Percentiles rank a stretch among this genome's conserved stretches.
phyloP scores from a whole-genome alignment of 371 early-diverging fungal genomes.

The Mortierella sp. region DNA sequence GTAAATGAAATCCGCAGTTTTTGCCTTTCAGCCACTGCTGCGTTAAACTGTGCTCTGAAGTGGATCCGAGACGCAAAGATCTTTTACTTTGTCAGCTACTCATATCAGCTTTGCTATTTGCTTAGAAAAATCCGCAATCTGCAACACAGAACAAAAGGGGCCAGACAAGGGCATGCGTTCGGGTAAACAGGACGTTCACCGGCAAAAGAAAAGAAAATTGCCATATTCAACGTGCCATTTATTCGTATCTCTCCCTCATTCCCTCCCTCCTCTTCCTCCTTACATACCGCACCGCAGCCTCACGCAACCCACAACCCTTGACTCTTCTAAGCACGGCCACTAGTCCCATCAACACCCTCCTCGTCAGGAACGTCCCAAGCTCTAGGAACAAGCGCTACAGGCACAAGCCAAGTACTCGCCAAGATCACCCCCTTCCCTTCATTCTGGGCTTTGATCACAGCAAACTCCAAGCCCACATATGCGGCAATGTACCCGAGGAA shows the following conservation, averaged over 20 bases:
- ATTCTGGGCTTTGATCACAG: slow-evolving; percentile 56
- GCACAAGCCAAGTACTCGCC: slow-evolving; percentile 55
- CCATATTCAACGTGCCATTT: background rate
- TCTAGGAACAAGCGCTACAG: slow-evolving; percentile 49
- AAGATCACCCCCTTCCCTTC: slow-evolving; percentile 54
- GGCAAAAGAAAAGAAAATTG: background rate
- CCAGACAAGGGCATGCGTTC: background rate
- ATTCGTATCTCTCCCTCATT: background rate
- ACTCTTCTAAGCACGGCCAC: slow-evolving; percentile 7
- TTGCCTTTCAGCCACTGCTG: no score
- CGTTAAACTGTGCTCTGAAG: background rate
- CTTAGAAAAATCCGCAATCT: background rate
- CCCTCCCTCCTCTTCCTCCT: background rate
- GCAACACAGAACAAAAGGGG: background rate
- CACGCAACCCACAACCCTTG: background rate
- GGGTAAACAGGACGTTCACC: background rate
- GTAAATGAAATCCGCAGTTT: background rate
- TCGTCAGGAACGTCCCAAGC: slow-evolving; percentile 53
- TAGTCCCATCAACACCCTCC: slow-evolving; percentile 14
- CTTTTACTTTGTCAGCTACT: no score
- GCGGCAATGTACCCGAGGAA: slow-evolving; percentile 57
- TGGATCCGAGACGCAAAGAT: no score
- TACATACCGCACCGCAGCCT: background rate
- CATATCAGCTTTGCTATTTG: background rate
- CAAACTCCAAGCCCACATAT: slow-evolving; percentile 54